Evolutionary conservation across 108 stramenopile species (phyloP), one percentile per base, ranked within the genome.

Genomic region (Cyclotella sp.): DNA sequence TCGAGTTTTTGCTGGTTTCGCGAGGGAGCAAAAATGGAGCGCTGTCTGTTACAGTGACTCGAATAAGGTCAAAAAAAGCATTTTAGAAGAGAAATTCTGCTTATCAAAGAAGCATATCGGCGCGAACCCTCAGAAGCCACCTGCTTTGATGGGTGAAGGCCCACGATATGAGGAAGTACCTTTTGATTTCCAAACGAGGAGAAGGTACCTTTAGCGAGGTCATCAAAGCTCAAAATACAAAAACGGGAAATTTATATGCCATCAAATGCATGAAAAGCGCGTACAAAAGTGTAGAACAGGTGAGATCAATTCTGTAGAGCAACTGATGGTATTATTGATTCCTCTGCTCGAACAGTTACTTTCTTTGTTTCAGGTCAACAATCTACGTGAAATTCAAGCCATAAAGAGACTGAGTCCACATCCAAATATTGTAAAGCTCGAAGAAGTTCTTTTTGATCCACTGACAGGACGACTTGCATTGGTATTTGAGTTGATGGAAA

Each of bases 151-250:
- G 14, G 60, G 60, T 61, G 60, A 12, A 39, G 30, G 34, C 29
- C 45, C 22, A 15, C 42, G 24, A 40, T 1, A 95, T 95, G 94
- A 75, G 86, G 29, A 94, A 92, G 76, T 96, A 96, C 63, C 70
- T 87, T 19, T 59, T 96, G 19, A 76, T 95, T 16, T 87, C 92
- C 10, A 96, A 95, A 65, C 93, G 90, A 72, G 96, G 94, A 11
- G 94, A 95, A 77, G 95, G 95, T 18, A 96, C 95, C 11, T 96
- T 96, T 78, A 86, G 86, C 42, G 94, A 95, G 58, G 94, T 95
- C 19, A 73, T 95, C 14, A 90, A 93, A 59, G 96, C 93, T 5
- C 92, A 95, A 52, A 87, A 91, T 43, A 88, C 89, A 5, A 91
- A 92, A 65, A 88, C 92, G 24, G 91, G 93, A 19, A 81, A 77